Base-by-base conservation (phyloP, 2,329 filamentous ascomycete genomes). In the Huntiella abstrusa region DNA sequence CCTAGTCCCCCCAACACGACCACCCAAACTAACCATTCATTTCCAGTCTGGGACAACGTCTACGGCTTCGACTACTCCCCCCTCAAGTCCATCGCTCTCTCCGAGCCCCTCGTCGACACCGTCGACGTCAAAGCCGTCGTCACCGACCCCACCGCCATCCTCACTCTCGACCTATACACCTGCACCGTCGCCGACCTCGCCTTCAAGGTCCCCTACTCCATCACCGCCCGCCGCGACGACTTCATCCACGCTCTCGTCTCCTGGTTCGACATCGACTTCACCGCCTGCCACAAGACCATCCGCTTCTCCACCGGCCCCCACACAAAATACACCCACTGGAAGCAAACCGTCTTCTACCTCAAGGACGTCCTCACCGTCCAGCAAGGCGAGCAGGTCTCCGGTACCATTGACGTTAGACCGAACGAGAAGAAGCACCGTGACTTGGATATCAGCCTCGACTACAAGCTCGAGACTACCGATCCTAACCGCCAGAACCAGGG, bases 291-390 rank as follows among this genome's bases (percentile, higher is more conserved):
- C 74, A 96, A 96, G 74, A 83, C 86, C 32, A 86, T 98, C 59
- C 77, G 80, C 59, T 98, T 98, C 73, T 93, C 84, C 46, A 98
- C 91, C 13, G 91, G 91, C 16, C 91, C 91, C 22, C 91, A 96
- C 66, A 92, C 88, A 56, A 96, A 95, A 68, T 96, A 96, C 68
- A 98, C 91, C 13, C 91, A 98, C 73, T 98, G 91, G 91, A 98
- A 98, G 70, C 91, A 98, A 70, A 98, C 91, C 10, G 91, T 98
- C 52, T 96, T 98, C 68, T 98, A 98, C 67, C 71, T 98, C 52
- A 77, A 83, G 58, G 87, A 98, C 55, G 83, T 94, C 33, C 68
- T 98, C 53, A 96, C 87, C 13, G 86, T 94, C 34, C 80, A 93
- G 63, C 73, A 84, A 58, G 85, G 81, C 48, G 91, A 98, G 69